Conservation (phyloP, 768 basidiomycete genomes). For the Gelatoporia subvermispora region DNA sequence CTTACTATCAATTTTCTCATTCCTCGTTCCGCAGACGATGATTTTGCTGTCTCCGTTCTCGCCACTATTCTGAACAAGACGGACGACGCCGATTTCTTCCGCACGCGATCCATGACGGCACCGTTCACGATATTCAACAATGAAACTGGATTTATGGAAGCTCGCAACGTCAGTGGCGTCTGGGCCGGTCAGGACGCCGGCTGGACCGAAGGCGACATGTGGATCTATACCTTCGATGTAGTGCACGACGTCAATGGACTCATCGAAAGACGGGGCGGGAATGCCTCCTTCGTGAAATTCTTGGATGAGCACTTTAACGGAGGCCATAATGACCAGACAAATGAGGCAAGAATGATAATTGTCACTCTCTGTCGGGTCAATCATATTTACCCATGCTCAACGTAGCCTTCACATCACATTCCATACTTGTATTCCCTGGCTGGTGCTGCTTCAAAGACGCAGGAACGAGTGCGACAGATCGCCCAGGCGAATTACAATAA, state of each 20-base stretch:
- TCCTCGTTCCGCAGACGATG: no score
- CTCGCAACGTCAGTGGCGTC: slow-evolving; percentile 56
- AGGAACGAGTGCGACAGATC: slow-evolving; percentile 64
- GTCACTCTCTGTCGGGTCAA: background rate
- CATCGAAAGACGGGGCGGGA: slow-evolving; percentile 61
- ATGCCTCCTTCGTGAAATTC: slow-evolving; percentile 56
- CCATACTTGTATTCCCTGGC: slow-evolving; percentile 78
- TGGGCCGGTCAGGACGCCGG: slow-evolving; percentile 69
- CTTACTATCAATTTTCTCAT: no score
- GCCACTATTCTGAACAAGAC: slow-evolving; percentile 50
- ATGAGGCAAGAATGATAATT: slow-evolving; percentile 47
- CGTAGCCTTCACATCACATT: slow-evolving; percentile 78
- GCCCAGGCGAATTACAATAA: slow-evolving; percentile 61
- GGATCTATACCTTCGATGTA: slow-evolving; percentile 77
- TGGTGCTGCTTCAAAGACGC: slow-evolving; percentile 64
- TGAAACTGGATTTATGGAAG: slow-evolving; percentile 78
- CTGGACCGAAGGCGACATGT: slow-evolving; percentile 80
- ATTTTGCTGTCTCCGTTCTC: slow-evolving; percentile 66
- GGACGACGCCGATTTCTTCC: slow-evolving; percentile 44
- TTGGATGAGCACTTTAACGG: slow-evolving; percentile 54
- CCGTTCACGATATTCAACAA: slow-evolving; percentile 67
- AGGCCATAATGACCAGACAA: slow-evolving; percentile 79
- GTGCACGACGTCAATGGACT: slow-evolving; percentile 67
- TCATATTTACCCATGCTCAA: background rate
- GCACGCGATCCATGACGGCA: slow-evolving; percentile 46